Evolutionary conservation across 2,329 filamentous ascomycete genomes (phyloP).

Genomic region (Monosporascus sp.): DNA sequence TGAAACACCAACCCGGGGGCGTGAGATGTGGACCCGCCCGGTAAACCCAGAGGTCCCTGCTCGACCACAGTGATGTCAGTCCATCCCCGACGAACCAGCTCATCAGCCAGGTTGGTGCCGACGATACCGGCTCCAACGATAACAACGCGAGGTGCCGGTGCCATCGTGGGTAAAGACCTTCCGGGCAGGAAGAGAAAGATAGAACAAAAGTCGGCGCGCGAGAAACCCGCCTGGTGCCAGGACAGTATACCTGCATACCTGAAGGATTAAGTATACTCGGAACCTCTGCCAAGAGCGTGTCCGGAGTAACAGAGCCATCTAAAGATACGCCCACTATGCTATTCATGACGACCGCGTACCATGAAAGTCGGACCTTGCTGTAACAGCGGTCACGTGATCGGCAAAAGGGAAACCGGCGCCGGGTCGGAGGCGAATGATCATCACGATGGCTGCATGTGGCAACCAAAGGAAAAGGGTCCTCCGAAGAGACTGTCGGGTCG

Average conservation of each 20-base stretch:
- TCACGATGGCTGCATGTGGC: background rate
- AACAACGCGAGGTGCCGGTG: slow-evolving; percentile 40
- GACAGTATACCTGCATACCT: background rate
- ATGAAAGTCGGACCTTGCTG: background rate
- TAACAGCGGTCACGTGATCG: slow-evolving; percentile 16
- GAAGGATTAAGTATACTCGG: background rate
- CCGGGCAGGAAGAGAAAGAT: background rate
- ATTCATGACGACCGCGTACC: background rate
- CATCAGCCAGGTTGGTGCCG: slow-evolving; percentile 58
- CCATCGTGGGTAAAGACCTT: slow-evolving; percentile 19
- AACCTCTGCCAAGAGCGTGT: background rate
- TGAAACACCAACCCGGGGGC: slow-evolving; percentile 61
- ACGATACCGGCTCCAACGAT: slow-evolving; percentile 62
- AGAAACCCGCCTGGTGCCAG: background rate
- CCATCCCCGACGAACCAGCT: slow-evolving; percentile 58
- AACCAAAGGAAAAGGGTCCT: no score
- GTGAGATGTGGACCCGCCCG: slow-evolving; percentile 60
- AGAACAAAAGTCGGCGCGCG: background rate
- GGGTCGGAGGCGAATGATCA: background rate
- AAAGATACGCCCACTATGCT: background rate
- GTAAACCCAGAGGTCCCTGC: slow-evolving; percentile 56
- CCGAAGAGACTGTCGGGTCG: no score
- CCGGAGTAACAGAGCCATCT: background rate
- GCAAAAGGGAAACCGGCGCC: slow-evolving; percentile 4
- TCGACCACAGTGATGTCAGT: slow-evolving; percentile 58